phyloP scores from a whole-genome alignment of 176 grass and related monocot genomes.

The Eragrostis nindensis region DNA sequence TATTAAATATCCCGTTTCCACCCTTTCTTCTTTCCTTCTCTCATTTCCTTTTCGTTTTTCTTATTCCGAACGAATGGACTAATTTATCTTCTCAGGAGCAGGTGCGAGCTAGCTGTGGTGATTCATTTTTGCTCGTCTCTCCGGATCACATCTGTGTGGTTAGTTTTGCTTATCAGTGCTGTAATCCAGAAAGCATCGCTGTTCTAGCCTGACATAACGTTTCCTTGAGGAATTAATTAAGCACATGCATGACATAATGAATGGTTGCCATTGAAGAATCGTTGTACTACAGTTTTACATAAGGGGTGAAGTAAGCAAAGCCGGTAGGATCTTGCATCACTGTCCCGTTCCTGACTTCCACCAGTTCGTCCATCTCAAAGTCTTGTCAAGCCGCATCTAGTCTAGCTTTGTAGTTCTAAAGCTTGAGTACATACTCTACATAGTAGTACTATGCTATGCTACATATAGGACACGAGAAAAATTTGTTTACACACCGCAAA shows the following conservation, averaged over 20 bases:
- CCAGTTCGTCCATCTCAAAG: slow-evolving; percentile 17
- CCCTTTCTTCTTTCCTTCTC: slow-evolving; percentile 9
- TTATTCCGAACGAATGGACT: slow-evolving; percentile 36
- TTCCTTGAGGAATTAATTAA: background rate
- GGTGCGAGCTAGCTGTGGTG: slow-evolving; percentile 12
- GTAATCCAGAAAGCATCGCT: background rate
- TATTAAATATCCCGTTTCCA: slow-evolving; percentile 44
- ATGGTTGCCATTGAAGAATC: slow-evolving; percentile 31
- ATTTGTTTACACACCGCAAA: slow-evolving; percentile 55
- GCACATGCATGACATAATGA: background rate
- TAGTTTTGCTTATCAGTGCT: background rate
- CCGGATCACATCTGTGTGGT: background rate
- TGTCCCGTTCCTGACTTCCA: slow-evolving; percentile 22
- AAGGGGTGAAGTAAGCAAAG: background rate
- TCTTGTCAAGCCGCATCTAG: slow-evolving; percentile 18
- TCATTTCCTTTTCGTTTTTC: background rate
- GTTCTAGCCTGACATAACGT: background rate
- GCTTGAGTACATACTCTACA: slow-evolving; percentile 28
- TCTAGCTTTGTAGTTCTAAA: slow-evolving; percentile 25
- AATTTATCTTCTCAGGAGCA: slow-evolving; percentile 43
- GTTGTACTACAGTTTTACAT: slow-evolving; percentile 30
- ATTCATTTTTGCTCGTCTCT: slow-evolving; percentile 25
- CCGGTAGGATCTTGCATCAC: slow-evolving; percentile 15
- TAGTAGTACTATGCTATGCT: slow-evolving; percentile 13
- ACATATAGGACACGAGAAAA: slow-evolving; percentile 4